phyloP scores from a whole-genome alignment of 805 yeast genomes.

The Cyberlindnera xylosilytica region DNA sequence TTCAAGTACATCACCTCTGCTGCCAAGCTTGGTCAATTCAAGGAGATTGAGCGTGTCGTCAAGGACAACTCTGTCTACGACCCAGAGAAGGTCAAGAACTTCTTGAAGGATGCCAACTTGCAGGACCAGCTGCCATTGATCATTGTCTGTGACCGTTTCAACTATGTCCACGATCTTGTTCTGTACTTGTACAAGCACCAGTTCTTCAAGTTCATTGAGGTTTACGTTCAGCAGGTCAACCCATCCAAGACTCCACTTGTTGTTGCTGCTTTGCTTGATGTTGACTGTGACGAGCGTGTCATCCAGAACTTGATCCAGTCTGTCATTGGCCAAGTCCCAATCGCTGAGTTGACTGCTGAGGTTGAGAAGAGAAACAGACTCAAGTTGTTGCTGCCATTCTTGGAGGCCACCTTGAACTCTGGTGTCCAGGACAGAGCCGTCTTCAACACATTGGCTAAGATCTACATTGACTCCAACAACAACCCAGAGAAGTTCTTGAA shows the following conservation, averaged over 20 bases:
- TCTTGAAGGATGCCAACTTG: constrained; percentile 87
- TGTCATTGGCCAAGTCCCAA: constrained; percentile 92
- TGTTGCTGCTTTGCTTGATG: constrained; percentile 92
- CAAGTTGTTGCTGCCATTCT: constrained; percentile 86
- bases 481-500: constrained; percentile 94
- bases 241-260: constrained; percentile 96
- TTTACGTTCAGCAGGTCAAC: constrained; percentile 96
- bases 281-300: constrained; percentile 91
- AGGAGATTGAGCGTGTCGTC: constrained; percentile 94
- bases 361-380: constrained; percentile 96
- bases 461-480: constrained; percentile 96
- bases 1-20: constrained; percentile 96
- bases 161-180: constrained; percentile 89
- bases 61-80: constrained; percentile 92
- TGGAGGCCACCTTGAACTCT: constrained; percentile 80
- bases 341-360: constrained; percentile 83
- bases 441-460: constrained; percentile 92
- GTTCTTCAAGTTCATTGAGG: constrained; percentile 94
- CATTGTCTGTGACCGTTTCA: constrained; percentile 90
- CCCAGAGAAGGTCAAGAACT: constrained; percentile 97
- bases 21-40: constrained; percentile 81
- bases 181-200: constrained; percentile 93
- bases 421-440: constrained; percentile 90
- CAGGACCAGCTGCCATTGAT: constrained; percentile 96
- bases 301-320: constrained; percentile 78